Base-by-base conservation (phyloP, 306 rosid species). In the Glycine soja region DNA sequence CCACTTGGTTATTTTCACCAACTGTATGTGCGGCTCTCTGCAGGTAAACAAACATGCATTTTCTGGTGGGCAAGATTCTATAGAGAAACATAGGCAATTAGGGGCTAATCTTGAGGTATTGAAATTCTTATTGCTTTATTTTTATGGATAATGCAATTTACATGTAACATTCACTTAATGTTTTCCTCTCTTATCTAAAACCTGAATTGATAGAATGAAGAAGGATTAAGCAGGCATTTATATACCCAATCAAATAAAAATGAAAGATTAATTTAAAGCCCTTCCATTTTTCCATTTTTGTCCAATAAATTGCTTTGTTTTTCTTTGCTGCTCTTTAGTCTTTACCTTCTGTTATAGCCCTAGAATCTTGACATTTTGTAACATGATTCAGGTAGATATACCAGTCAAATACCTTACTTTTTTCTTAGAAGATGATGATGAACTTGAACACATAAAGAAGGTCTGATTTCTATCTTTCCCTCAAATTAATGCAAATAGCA, bases 21-120 rank as follows among this genome's bases (percentile, higher is more conserved):
- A 63, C 16, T 75, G 59, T 62, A 70, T 83, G 14, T 74, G 75
- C 78, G 76, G 68, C 77, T 81, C 51, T 87, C 46, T 84, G 72
- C 93, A 93, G 99, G 70, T 95, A 80, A 93, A 93, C 82, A 88
- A 47, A 54, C 77, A 89, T 83, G 99, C 99, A 32, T 95, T 93
- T 80, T 95, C 99, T 57, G 98, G 99, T 40, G 99, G 99, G 63
- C 98, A 91, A 87, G 99, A 95, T 90, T 89, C 98, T 12, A 46
- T 90, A 24, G 98, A 91, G 85, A 89, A 93, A 85, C 99, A 95
- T 82, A 89, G 96, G 77, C 87, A 88, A 84, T 87, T 81, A 50
- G 99, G 99, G 56, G 97, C 97, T 72, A 89, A 93, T 90, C 94
- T 95, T 0, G 97, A 95, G 95, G 99, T 92, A 85, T 66, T 15